phyloP scores from a whole-genome alignment of 176 grass and related monocot species.

The Luzula sylvatica region DNA sequence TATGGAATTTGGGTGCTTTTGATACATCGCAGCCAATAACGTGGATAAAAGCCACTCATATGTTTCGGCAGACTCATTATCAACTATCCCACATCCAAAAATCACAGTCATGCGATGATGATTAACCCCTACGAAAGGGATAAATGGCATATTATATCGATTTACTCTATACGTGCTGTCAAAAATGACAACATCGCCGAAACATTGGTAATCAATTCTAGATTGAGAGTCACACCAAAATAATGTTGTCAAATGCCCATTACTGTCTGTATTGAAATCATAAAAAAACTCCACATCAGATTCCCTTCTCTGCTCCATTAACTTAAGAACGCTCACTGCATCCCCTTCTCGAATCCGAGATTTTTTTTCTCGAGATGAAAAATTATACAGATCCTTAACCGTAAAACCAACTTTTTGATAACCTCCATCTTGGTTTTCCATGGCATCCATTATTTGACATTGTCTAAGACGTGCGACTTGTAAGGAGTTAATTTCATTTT shows the following conservation, averaged over 20 bases:
- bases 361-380: slow-evolving; percentile 7
- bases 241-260: slow-evolving; percentile 18
- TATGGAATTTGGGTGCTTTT: slow-evolving; percentile 14
- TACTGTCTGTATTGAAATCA: background rate
- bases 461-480: background rate
- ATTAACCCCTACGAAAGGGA: slow-evolving; percentile 10
- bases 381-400: slow-evolving; percentile 10
- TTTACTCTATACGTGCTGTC: slow-evolving; percentile 19
- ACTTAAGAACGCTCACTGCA: background rate
- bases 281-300: slow-evolving; percentile 13
- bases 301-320: background rate
- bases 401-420: slow-evolving; percentile 8
- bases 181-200: slow-evolving; percentile 15
- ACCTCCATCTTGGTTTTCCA: slow-evolving; percentile 4
- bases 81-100: slow-evolving; percentile 17
- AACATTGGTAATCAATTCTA: slow-evolving; percentile 7
- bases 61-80: slow-evolving; percentile 16
- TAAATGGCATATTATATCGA: slow-evolving; percentile 15
- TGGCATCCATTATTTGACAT: slow-evolving; percentile 1
- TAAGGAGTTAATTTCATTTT: background rate
- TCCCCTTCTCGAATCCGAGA: background rate
- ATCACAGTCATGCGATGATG: slow-evolving; percentile 7
- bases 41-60: slow-evolving; percentile 14
- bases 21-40: slow-evolving; percentile 12
- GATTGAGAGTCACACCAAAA: too few species aligned